Conservation (phyloP, 2,329 filamentous ascomycete species). For the Aspergillus oerlinghausenensis region DNA sequence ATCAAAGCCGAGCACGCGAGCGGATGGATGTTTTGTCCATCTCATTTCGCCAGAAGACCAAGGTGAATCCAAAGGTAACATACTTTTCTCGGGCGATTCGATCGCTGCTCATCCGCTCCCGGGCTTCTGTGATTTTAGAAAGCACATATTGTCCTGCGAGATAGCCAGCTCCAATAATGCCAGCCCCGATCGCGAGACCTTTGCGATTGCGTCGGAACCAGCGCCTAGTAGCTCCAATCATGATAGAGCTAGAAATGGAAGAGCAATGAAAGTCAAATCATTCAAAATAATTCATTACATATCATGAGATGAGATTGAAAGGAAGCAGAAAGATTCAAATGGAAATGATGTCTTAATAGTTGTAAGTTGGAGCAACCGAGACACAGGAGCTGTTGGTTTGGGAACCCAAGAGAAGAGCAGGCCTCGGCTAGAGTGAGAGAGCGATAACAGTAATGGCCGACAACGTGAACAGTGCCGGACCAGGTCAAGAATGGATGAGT, state of each 20-base stretch:
- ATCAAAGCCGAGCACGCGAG: conserved; percentile 10
- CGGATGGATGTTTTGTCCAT: background rate
- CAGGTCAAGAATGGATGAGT: background rate
- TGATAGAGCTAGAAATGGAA: conserved; percentile 28
- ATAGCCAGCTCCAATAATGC: conserved; percentile 85
- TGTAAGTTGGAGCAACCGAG: conserved; percentile 1
- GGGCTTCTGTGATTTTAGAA: conserved; percentile 83
- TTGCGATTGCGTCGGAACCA: conserved; percentile 93
- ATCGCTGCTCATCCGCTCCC: conserved; percentile 94
- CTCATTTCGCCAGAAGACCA: background rate
- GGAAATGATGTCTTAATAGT: conserved; percentile 1
- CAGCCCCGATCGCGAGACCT: conserved; percentile 80
- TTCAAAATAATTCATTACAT: conserved; percentile 12
- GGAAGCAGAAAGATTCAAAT: background rate
- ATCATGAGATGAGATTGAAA: background rate
- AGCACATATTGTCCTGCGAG: conserved; percentile 89
- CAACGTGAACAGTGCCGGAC: background rate
- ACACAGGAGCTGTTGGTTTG: conserved; percentile 10
- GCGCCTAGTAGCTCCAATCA: conserved; percentile 71
- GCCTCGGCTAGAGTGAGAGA: conserved; percentile 27
- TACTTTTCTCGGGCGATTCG: conserved; percentile 96
- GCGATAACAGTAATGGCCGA: background rate
- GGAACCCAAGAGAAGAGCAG: conserved; percentile 11
- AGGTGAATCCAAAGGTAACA: conserved; percentile 22
- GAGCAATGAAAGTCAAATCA: conserved; percentile 2